Evolutionary conservation across 148 eudicot species (phyloP).

Genomic region (Vaccinium corymbosum): DNA sequence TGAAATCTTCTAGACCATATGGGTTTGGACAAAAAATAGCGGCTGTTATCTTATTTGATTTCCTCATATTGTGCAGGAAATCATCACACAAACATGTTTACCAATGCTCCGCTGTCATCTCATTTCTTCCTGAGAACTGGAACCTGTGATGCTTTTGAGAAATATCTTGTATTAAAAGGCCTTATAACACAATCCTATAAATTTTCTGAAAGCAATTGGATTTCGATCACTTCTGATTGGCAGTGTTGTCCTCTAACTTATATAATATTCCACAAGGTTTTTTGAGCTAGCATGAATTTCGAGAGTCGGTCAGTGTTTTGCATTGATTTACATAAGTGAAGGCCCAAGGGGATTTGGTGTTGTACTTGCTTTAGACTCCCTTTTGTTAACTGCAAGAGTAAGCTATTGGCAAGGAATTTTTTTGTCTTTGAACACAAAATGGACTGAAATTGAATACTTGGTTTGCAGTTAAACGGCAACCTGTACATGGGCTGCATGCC

Average conservation of each 20-base stretch:
- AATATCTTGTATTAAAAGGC: neutral
- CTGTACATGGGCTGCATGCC: neutral
- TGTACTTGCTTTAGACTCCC: neutral
- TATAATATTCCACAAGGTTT: neutral
- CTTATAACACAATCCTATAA: neutral
- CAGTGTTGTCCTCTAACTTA: neutral
- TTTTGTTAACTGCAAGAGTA: conserved; percentile 2
- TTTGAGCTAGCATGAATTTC: neutral
- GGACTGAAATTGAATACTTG: conserved; percentile 1
- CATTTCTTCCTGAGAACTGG: neutral
- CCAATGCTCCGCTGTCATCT: neutral
- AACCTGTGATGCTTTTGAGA: neutral
- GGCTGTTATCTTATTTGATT: neutral
- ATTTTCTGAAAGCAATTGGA: neutral
- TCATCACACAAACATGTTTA: neutral
- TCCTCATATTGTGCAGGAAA: neutral
- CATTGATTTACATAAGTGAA: neutral
- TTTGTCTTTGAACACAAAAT: neutral
- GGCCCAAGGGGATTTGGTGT: neutral
- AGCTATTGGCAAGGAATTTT: neutral
- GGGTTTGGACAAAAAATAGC: neutral
- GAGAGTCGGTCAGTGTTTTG: neutral
- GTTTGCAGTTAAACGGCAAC: neutral
- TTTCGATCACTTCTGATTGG: neutral
- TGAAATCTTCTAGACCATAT: neutral